These are phyloP conservation scores for Cornus kousa DNA, from an alignment of 148 eudicot genomes.

Conservation along the genomic window DNA sequence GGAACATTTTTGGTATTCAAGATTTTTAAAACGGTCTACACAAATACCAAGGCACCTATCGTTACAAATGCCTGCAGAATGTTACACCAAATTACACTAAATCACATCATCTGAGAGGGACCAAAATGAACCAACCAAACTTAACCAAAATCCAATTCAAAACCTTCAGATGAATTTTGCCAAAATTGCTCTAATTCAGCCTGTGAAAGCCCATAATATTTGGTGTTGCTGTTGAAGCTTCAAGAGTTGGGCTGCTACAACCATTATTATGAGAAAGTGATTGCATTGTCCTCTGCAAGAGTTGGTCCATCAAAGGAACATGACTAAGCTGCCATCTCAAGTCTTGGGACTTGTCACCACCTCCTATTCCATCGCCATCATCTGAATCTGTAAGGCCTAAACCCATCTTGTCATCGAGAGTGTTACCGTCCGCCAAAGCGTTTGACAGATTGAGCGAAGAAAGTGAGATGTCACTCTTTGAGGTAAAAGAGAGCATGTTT, in stretches of 20 bases:
- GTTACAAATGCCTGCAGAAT: too few species aligned
- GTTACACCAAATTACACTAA: too few species aligned
- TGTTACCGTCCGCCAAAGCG: conserved; percentile 29
- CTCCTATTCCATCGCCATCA: background rate
- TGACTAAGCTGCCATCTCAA: conserved; percentile 20
- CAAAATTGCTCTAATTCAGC: too few species aligned
- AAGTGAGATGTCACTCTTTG: conserved; percentile 22
- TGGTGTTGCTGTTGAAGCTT: conserved; percentile 29
- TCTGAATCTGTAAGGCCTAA: conserved; percentile 37
- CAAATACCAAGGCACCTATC: too few species aligned
- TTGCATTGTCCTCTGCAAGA: conserved; percentile 43
- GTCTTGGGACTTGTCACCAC: background rate
- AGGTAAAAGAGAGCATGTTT: too few species aligned
- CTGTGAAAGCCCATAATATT: conserved; percentile 33
- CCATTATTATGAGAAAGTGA: conserved; percentile 63
- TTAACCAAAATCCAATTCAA: too few species aligned
- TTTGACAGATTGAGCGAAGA: conserved; percentile 34
- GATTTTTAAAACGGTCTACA: too few species aligned
- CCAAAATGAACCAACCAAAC: too few species aligned
- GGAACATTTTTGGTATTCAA: too few species aligned
- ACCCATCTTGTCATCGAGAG: conserved; percentile 39
- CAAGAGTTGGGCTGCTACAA: conserved; percentile 46
- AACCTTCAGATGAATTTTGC: too few species aligned
- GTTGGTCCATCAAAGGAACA: conserved; percentile 21
- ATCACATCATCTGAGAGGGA: too few species aligned